These are phyloP conservation scores for Cryptococcus sp. DNA, from an alignment of 1,284 basidiomycete species.

Conservation along the genomic window DNA sequence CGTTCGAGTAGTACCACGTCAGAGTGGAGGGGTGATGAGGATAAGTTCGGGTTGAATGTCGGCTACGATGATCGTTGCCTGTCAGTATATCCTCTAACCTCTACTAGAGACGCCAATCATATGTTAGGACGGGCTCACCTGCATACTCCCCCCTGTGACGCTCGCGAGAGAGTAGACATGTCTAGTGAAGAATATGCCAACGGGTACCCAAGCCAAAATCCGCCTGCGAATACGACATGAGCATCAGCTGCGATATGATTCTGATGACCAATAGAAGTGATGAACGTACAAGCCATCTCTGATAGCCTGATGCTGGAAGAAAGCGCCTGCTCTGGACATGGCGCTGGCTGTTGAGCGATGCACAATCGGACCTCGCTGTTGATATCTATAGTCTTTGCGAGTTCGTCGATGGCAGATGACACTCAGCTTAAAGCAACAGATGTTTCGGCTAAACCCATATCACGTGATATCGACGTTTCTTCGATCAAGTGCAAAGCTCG, in stretches of 20 bases:
- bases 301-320: conserved; percentile 16
- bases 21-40: conserved; percentile 44
- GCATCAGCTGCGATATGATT: background rate
- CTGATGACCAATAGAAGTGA: background rate
- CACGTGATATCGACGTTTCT: too few species aligned
- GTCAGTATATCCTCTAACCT: background rate
- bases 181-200: conserved; percentile 55
- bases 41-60: conserved; percentile 54
- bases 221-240: conserved; percentile 17
- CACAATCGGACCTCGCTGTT: too few species aligned
- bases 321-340: conserved; percentile 17
- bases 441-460: too few species aligned
- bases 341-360: background rate
- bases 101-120: too few species aligned
- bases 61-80: conserved; percentile 30
- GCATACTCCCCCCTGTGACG: conserved; percentile 56
- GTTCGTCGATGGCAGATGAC: too few species aligned
- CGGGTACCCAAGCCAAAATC: conserved; percentile 57
- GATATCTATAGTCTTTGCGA: too few species aligned
- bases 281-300: conserved; percentile 16
- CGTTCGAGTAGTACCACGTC: conserved; percentile 59
- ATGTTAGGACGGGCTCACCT: conserved; percentile 34
- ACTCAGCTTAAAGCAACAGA: too few species aligned
- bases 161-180: conserved; percentile 55
- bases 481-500: too few species aligned